Base-by-base conservation (phyloP, 805 yeast species). In the Cyberlindnera suaveolens region DNA sequence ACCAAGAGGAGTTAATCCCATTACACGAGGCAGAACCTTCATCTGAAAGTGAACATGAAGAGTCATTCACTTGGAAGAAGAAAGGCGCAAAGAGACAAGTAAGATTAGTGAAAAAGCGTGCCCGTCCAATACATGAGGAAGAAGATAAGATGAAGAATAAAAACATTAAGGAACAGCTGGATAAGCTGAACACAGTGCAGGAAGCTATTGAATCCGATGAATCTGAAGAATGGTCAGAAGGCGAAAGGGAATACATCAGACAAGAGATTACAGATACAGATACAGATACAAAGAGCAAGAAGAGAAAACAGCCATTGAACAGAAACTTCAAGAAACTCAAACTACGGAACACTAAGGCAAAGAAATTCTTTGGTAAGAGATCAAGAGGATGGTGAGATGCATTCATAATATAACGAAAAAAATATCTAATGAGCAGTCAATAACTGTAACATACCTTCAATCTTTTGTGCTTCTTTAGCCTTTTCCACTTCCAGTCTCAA, bases 401-500 rank as follows among this genome's bases (percentile, higher is more conserved):
- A 13, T 31, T 31, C 34, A 31, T 11, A 27, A 14, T 17, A n/a
- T 38, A 19, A 14, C 27, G 16, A n/a, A 29, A 44, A 35, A 41
- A 30, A 32, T 36, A 30, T 5, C 31, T 42, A 51, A 41, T 65
- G 74, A 47, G 66, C 75, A 40, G 89, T 82, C 55, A 91, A 71
- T 53, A 93, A 65, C 64, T 88, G 95, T 54, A 93, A 69, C 97
- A 93, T 93, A 42, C 99, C 99, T 56, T 85, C 88, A 36, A 93
- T 79, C 60, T 80, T 82, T 61, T 83, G 85, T 6, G 97, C 95
- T 60, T 90, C 96, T 59, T 78, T 78, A 36, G 96, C 85, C 57
- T 84, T 81, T 44, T 73, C 75, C 19, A 89, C 77, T 64, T 91
- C 97, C 30, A 66, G 60, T 44, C 74, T 75, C 23, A 91, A 71